Percentiles rank a stretch among this genome's conserved stretches.
Conservation (phyloP, 2,329 filamentous ascomycete genomes). For the Phoma herbarum region DNA sequence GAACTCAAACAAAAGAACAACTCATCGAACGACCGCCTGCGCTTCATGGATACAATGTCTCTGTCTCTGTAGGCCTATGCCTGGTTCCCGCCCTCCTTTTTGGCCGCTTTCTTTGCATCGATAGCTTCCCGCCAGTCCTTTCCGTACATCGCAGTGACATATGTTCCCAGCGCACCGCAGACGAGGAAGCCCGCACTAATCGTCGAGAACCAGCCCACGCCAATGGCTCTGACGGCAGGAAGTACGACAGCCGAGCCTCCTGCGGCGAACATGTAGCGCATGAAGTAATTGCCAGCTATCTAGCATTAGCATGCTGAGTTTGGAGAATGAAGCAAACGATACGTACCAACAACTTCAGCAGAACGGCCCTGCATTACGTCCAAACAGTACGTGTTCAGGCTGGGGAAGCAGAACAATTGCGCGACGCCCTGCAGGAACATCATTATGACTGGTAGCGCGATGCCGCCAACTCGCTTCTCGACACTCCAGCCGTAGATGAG, state of each 20-base stretch:
- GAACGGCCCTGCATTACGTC: conserved; percentile 79
- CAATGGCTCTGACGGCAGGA: conserved; percentile 76
- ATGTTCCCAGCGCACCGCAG: conserved; percentile 56
- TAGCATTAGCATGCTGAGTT: conserved; percentile 7
- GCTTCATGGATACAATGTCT: not conserved
- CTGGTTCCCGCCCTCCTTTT: conserved; percentile 41
- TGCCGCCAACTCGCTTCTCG: conserved; percentile 63
- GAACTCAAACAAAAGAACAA: not conserved
- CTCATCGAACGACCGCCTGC: not conserved
- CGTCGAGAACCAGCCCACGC: conserved; percentile 83
- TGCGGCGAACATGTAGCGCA: conserved; percentile 78
- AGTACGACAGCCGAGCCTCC: conserved; percentile 75
- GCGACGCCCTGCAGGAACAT: conserved; percentile 79
- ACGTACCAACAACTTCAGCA: conserved; percentile 70
- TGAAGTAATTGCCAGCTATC: conserved; percentile 77
- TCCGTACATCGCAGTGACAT: conserved; percentile 61
- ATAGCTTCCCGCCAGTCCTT: conserved; percentile 62
- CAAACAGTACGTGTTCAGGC: conserved; percentile 80
- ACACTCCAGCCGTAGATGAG: conserved; percentile 74
- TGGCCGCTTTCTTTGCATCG: conserved; percentile 59
- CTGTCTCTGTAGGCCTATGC: conserved; percentile 19
- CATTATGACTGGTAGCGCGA: conserved; percentile 71
- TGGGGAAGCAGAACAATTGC: conserved; percentile 79
- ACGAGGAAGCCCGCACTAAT: conserved; percentile 69
- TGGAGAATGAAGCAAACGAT: not conserved